These are phyloP conservation scores for Apophysomyces ossiformis DNA, from an alignment of 371 early-diverging fungal species.

Conservation along the genomic window DNA sequence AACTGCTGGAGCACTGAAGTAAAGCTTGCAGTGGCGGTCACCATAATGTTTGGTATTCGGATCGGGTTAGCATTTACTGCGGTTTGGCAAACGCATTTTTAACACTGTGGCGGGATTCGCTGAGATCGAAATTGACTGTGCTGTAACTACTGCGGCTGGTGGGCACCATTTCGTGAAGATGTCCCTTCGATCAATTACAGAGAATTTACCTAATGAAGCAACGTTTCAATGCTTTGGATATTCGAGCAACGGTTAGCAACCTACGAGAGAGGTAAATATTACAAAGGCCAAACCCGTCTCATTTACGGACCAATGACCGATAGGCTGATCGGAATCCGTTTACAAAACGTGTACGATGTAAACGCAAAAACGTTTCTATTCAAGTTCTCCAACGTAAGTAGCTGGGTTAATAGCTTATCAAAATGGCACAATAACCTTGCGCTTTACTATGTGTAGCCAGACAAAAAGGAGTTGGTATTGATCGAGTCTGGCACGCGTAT, in stretches of 20 bases:
- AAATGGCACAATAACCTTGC: not conserved
- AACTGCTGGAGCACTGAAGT: conserved; percentile 15
- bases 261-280: conserved; percentile 61
- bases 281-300: not conserved
- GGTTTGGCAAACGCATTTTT: not conserved
- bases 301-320: conserved; percentile 4
- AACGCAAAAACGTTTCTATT: conserved; percentile 89
- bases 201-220: conserved; percentile 56
- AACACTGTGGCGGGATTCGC: not conserved
- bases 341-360: conserved; percentile 96
- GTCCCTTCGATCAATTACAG: not conserved
- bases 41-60: conserved; percentile 10
- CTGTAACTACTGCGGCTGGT: not conserved
- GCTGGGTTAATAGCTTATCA: not conserved
- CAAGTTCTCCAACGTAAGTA: conserved; percentile 83
- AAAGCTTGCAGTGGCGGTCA: conserved; percentile 2
- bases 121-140: conserved; percentile 1
- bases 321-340: conserved; percentile 81
- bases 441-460: conserved; percentile 56
- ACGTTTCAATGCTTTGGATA: conserved; percentile 88
- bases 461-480: conserved; percentile 86
- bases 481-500: conserved; percentile 94
- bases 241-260: conserved; percentile 81
- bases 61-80: not conserved
- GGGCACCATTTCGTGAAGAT: not conserved